A percentile compares a stretch with the other conserved stretches of the same genome.
phyloP scores from a whole-genome alignment of 371 early-diverging fungal genomes.

The Mucor irregularis region DNA sequence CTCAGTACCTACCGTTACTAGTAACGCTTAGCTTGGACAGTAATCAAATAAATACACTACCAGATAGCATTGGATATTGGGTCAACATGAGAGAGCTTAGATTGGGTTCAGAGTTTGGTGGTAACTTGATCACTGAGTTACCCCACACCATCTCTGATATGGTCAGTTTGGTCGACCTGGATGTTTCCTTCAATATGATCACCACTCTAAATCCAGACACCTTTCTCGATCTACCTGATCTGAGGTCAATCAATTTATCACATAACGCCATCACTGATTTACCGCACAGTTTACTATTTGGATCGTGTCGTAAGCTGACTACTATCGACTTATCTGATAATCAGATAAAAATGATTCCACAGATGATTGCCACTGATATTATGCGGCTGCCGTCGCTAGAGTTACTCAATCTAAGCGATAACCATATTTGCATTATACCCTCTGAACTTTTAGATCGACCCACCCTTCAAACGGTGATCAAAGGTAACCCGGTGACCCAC shows the following conservation, averaged over 20 bases:
- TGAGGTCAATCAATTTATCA: conserved; percentile 38
- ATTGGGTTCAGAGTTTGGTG: conserved; percentile 61
- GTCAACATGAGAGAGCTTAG: conserved; percentile 48
- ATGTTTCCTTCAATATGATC: conserved; percentile 55
- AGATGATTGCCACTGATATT: conserved; percentile 7
- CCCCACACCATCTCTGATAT: conserved; percentile 49
- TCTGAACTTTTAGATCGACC: conserved; percentile 53
- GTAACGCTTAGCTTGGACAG: conserved; percentile 43
- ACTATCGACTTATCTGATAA: conserved; percentile 52
- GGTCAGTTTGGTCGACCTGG: conserved; percentile 45
- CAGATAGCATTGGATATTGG: conserved; percentile 43
- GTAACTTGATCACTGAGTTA: conserved; percentile 45
- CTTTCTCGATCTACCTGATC: conserved; percentile 14
- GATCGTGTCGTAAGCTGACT: conserved; percentile 12
- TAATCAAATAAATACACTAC: conserved; percentile 51
- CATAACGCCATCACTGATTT: conserved; percentile 53
- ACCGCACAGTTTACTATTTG: conserved; percentile 34
- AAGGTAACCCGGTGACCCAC: conserved; percentile 60
- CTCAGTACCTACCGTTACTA: conserved; percentile 38
- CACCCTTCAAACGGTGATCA: conserved; percentile 51
- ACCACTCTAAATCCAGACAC: conserved; percentile 39
- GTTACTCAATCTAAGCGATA: conserved; percentile 57
- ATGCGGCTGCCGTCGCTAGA: conserved; percentile 33
- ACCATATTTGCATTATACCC: conserved; percentile 57
- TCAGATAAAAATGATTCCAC: not conserved